Percentiles rank a stretch among this genome's conserved stretches.
phyloP scores from a whole-genome alignment of 352 stramenopile species.

The Pythium pyrilobum region DNA sequence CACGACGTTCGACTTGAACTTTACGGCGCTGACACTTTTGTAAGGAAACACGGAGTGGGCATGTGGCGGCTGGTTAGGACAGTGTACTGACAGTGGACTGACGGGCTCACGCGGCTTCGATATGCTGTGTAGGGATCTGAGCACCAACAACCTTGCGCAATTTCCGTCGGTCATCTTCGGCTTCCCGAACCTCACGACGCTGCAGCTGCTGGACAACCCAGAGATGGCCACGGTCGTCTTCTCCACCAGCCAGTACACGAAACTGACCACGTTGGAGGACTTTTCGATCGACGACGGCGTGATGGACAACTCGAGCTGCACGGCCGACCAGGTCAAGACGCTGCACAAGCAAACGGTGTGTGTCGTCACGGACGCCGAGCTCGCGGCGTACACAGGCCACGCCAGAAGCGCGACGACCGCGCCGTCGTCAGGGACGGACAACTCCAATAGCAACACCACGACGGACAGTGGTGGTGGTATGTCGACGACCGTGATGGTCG shows the following conservation, averaged over 20 bases:
- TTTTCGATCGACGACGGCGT: slow-evolving; percentile 7
- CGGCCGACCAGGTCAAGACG: slow-evolving; percentile 3
- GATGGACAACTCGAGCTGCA: slow-evolving; percentile 9
- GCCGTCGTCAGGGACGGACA: not conserved
- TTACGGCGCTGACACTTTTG: not conserved
- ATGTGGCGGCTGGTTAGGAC: no score
- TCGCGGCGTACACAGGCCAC: not conserved
- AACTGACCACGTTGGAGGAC: not conserved
- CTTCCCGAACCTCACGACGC: slow-evolving; percentile 6
- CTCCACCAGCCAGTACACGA: slow-evolving; percentile 2
- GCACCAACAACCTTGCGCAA: slow-evolving; percentile 9
- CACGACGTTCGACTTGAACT: not conserved
- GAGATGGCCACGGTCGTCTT: slow-evolving; percentile 5
- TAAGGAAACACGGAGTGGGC: no score
- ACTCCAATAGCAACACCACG: not conserved
- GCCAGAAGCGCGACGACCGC: not conserved
- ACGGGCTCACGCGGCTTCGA: no score
- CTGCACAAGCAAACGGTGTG: slow-evolving; percentile 1
- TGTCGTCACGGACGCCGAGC: slow-evolving; percentile 1
- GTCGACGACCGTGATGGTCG: not conserved
- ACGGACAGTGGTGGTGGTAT: not conserved
- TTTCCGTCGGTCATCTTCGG: slow-evolving; percentile 8
- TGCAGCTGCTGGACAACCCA: slow-evolving; percentile 13
- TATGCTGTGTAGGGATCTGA: slow-evolving; percentile 12
- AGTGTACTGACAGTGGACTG: no score